Conservation (phyloP, 2,329 filamentous ascomycete genomes). For the Curvularia lunata region DNA sequence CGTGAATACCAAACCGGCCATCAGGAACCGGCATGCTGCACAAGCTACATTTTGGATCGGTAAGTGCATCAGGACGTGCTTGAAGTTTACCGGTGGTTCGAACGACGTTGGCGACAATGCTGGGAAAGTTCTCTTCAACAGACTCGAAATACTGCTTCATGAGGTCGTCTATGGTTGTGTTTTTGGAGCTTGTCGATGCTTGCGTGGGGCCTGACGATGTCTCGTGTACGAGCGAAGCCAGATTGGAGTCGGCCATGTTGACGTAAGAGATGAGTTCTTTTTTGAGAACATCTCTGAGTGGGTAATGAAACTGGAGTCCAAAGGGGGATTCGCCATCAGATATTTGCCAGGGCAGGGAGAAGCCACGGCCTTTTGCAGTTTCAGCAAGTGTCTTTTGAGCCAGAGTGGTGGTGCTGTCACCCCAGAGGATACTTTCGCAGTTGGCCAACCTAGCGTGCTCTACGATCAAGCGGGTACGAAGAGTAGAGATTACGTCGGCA, state of each 20-base stretch:
- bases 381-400: constrained; percentile 85
- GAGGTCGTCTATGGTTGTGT: constrained; percentile 87
- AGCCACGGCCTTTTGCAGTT: constrained; percentile 89
- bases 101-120: constrained; percentile 94
- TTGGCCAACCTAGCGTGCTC: constrained; percentile 54
- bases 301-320: constrained; percentile 72
- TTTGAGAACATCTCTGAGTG: constrained; percentile 82
- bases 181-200: constrained; percentile 67
- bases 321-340: constrained; percentile 72
- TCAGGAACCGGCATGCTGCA: constrained; percentile 73
- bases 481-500: constrained; percentile 72
- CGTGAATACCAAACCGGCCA: constrained; percentile 68
- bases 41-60: constrained; percentile 62
- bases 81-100: constrained; percentile 85
- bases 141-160: constrained; percentile 87
- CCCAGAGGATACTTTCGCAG: constrained; percentile 78
- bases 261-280: constrained; percentile 77
- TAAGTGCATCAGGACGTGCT: constrained; percentile 47
- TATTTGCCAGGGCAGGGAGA: constrained; percentile 79
- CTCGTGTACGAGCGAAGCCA: constrained; percentile 52
- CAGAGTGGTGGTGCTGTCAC: constrained; percentile 84
- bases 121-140: constrained; percentile 85
- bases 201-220: constrained; percentile 32
- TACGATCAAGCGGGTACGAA: constrained; percentile 75
- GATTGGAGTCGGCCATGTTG: constrained; percentile 58